These are phyloP conservation scores for Aspergillus panamensis DNA, from an alignment of 495 filamentous ascomycete species.

Conservation along the genomic window DNA sequence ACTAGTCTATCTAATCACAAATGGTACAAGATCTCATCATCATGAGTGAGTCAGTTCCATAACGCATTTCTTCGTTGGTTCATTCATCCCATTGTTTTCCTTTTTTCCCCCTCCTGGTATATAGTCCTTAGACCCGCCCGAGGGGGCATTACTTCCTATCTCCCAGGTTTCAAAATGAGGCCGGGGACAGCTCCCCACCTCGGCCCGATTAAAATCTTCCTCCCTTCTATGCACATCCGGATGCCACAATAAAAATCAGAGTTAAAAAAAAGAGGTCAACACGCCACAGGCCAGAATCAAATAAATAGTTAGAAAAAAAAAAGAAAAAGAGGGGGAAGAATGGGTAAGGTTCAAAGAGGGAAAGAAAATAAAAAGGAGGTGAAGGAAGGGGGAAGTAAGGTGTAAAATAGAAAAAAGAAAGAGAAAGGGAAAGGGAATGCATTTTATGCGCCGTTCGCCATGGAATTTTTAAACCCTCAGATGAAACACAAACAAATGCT, in stretches of 20 bases:
- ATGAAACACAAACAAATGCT: constrained; percentile 10
- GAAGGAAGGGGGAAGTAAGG: neutral
- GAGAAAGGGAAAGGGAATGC: constrained; percentile 10
- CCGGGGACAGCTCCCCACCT: neutral
- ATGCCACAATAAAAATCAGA: constrained; percentile 6
- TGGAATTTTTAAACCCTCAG: constrained; percentile 19
- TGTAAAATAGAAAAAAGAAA: constrained; percentile 1
- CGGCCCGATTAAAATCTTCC: constrained; percentile 5
- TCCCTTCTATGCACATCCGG: constrained; percentile 6
- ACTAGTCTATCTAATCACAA: constrained; percentile 17
- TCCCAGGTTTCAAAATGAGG: constrained; percentile 3
- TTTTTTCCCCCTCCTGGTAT: constrained; percentile 10
- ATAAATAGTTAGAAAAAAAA: neutral
- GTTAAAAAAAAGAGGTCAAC: constrained; percentile 6
- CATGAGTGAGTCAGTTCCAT: constrained; percentile 13
- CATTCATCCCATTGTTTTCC: constrained; percentile 7
- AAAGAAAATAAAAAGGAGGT: constrained; percentile 1
- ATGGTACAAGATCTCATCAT: constrained; percentile 17
- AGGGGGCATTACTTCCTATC: neutral
- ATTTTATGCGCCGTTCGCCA: constrained; percentile 32
- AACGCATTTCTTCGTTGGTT: constrained; percentile 15
- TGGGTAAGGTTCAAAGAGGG: neutral
- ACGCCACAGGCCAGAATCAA: constrained; percentile 2
- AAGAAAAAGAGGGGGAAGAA: neutral
- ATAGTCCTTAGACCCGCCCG: constrained; percentile 14